Evolutionary conservation across 2,329 filamentous ascomycete genomes (phyloP).

Genomic region (Talaromyces sp.): DNA sequence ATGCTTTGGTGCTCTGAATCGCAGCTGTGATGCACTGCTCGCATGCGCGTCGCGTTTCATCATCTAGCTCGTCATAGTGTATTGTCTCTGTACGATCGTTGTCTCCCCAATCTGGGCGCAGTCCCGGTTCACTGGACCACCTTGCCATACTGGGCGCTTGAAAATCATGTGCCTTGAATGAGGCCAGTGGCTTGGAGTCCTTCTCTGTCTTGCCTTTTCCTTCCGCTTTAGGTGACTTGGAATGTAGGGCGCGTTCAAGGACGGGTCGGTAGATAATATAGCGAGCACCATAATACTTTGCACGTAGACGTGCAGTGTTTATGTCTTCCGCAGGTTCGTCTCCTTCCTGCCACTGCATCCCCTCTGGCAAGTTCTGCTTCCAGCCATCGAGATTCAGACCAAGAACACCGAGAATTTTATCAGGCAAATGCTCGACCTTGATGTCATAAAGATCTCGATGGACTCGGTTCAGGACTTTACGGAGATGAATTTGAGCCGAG

Average conservation of each 20-base stretch:
- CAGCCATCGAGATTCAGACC: slow-evolving; percentile 53
- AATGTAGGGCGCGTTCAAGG: slow-evolving; percentile 58
- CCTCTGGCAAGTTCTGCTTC: slow-evolving; percentile 48
- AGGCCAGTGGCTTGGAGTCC: slow-evolving; percentile 32
- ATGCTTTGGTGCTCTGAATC: slow-evolving; percentile 79
- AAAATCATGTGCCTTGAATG: slow-evolving; percentile 30
- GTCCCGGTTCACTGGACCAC: slow-evolving; percentile 33
- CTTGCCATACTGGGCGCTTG: slow-evolving; percentile 31
- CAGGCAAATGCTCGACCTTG: slow-evolving; percentile 17
- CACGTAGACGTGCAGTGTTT: slow-evolving; percentile 76
- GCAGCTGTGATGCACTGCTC: slow-evolving; percentile 66
- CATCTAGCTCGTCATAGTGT: slow-evolving; percentile 38
- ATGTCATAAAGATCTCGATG: slow-evolving; percentile 52
- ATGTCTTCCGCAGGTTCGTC: slow-evolving; percentile 73
- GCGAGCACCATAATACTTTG: slow-evolving; percentile 90
- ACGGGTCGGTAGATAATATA: slow-evolving; percentile 88
- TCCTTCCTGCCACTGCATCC: slow-evolving; percentile 61
- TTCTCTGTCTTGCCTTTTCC: background rate
- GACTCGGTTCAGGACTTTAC: slow-evolving; percentile 55
- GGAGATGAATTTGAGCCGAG: slow-evolving; percentile 58
- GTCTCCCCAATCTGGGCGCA: slow-evolving; percentile 23
- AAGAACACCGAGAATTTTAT: slow-evolving; percentile 39
- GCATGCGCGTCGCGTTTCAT: slow-evolving; percentile 54
- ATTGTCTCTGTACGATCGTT: slow-evolving; percentile 22
- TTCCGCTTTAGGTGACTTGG: slow-evolving; percentile 25